Conservation (phyloP, 2,329 filamentous ascomycete genomes). For the Ambrosiella xylebori region DNA sequence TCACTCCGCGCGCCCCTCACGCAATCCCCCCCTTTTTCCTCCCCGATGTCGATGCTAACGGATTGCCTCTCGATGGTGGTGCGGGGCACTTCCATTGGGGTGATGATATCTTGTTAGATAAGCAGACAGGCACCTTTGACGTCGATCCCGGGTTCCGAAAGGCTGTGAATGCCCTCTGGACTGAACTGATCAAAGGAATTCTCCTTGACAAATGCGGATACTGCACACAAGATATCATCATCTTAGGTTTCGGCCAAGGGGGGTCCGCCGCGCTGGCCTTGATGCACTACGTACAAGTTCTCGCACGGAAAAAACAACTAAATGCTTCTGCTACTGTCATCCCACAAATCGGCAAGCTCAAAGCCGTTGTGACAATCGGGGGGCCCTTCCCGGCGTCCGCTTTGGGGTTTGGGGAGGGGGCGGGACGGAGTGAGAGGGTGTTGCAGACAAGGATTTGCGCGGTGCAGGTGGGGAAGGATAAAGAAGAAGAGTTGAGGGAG, state of each 20-base stretch:
- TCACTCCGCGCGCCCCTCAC: conserved; percentile 54
- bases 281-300: conserved; percentile 21
- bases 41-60: conserved; percentile 6
- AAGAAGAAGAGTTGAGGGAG: conserved; percentile 43
- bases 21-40: conserved; percentile 51
- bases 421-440: conserved; percentile 29
- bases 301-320: neutral
- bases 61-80: conserved; percentile 8
- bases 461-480: conserved; percentile 42
- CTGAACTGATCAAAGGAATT: conserved; percentile 31
- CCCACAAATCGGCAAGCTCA: conserved; percentile 20
- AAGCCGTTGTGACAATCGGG: conserved; percentile 47
- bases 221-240: conserved; percentile 38
- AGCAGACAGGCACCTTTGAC: conserved; percentile 35
- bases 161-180: conserved; percentile 29
- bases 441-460: conserved; percentile 46
- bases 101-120: conserved; percentile 42
- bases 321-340: neutral
- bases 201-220: conserved; percentile 42
- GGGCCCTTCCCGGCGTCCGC: conserved; percentile 38
- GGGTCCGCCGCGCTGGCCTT: conserved; percentile 43
- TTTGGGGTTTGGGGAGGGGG: conserved; percentile 19
- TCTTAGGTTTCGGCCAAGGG: conserved; percentile 53
- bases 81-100: conserved; percentile 43
- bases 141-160: conserved; percentile 43